Conservation (phyloP, 306 rosid genomes). For the Vigna angularis region DNA sequence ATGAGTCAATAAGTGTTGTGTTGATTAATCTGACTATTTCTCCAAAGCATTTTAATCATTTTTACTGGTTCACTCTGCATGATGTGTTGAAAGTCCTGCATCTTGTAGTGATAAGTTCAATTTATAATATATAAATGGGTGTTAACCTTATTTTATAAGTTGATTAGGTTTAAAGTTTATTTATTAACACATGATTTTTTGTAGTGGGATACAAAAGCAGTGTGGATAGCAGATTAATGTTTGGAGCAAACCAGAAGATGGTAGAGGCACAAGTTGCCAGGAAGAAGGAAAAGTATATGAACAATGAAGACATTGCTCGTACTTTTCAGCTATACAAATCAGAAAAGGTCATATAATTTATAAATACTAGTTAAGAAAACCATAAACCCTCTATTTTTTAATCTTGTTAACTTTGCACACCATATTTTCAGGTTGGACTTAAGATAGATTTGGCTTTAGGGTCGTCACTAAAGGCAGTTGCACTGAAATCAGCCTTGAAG, state of each 20-base stretch:
- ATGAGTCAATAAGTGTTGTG: neutral
- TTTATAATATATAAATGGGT: too few species aligned
- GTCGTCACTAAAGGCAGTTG: constrained; percentile 59
- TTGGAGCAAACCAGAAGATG: constrained; percentile 58
- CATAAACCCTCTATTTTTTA: constrained; percentile 3
- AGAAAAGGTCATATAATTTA: constrained; percentile 49
- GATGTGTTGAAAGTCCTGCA: too few species aligned
- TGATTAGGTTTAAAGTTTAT: too few species aligned
- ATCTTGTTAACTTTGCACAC: constrained; percentile 26
- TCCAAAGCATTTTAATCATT: neutral
- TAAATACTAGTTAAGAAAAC: neutral
- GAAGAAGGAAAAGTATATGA: constrained; percentile 55
- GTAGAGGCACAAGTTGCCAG: constrained; percentile 51
- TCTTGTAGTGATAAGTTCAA: too few species aligned
- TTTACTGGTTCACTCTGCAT: neutral
- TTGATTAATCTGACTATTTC: neutral
- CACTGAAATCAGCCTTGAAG: constrained; percentile 52
- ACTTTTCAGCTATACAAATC: constrained; percentile 54
- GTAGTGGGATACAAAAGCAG: constrained; percentile 71
- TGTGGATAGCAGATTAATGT: constrained; percentile 54
- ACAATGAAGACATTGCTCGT: constrained; percentile 46
- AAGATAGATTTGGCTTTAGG: constrained; percentile 57
- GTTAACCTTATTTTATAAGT: too few species aligned
- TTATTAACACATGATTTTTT: neutral
- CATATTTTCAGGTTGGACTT: constrained; percentile 63